Evolutionary conservation across 1,139 yeast species (phyloP), one percentile per base, ranked within the genome.

Genomic region (Yamadazyma mexicana): DNA sequence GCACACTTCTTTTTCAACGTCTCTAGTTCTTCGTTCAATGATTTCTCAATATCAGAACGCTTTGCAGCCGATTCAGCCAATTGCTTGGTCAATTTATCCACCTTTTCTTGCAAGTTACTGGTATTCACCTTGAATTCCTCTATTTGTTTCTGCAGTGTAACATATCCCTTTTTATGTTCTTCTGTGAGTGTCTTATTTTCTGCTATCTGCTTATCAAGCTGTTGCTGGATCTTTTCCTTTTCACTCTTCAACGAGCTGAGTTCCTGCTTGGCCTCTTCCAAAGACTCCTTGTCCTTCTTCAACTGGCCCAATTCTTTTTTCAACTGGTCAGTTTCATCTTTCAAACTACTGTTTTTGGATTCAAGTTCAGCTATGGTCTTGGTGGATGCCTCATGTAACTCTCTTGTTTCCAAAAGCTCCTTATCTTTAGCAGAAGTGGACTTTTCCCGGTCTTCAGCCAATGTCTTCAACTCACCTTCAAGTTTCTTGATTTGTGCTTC

Each of bases 1-100:
- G 6, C 22, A 5, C 28, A 17, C 14, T 20, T 17, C 15, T 34
- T 35, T 20, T 22, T 34, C 18, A 28, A 27, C 3, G 32, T 6
- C 23, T 28, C 33, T 14, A 34, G 5, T 20, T 34, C 33, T 9
- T 5, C 32, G 14, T 48, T 45, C 3, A 47, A 34, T 12, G 37
- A 23, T 37, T 28, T 28, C n/a, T n/a, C n/a, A n/a, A n/a, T n/a
- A n/a, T n/a, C n/a, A n/a, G n/a, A n/a, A n/a, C n/a, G n/a, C 33
- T 30, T 35, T 26, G 12, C 31, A 30, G 18, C 34, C 22, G 23
- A 15, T 7, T 32, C 36, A 5, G 11, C 14, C 27, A 12, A n/a
- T 16, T 23, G 16, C 31, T 28, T 28, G 11, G 25, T 35, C 38
- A 37, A 31, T 26, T 37, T 24, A 17, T 31, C 44, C 17, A 45